Base-by-base conservation (phyloP, 2,329 filamentous ascomycete species). In the Claviceps sp. region DNA sequence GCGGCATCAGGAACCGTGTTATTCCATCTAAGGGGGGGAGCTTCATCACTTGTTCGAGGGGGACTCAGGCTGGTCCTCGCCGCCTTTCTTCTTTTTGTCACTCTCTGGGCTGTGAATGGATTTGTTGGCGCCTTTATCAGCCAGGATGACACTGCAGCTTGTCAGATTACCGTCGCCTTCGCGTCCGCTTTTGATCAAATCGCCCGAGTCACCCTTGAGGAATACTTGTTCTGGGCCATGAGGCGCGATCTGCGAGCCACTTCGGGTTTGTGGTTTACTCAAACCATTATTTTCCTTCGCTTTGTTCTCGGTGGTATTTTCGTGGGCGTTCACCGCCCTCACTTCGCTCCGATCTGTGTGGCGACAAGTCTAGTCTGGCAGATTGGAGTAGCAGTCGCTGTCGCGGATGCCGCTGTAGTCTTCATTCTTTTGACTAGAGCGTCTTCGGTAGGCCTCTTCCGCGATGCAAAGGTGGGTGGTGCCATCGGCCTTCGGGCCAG, bases 21-120 rank as follows among this genome's bases (percentile, higher is more conserved):
- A 63, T 67, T 75, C 58, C 65, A 70, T 55, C 68, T 71, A 55
- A 74, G 67, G 60, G 71, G 72, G 57, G 68, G 76, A 68, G 68
- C 71, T 61, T 70, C 69, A 54, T 65, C 72, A 42, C 64, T 78
- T 54, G 70, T 77, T 61, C 71, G 74, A 65, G 75, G 80, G 67
- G 74, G 76, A 68, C 72, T 74, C 76, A 80, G 78, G 77, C 78
- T 81, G 77, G 77, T 73, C 76, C 77, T 81, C 76, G 66, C 73
- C 60, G 64, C 68, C 57, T 80, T 80, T 62, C 70, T 80, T 60
- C 55, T 71, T 26, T 68, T 71, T 53, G 69, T 75, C 34, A 70
- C 71, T 57, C 66, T 77, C 48, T 82, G 78, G 78, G 76, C 76
- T 47, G 64, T 75, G 42, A 62, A 70, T 55, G 72, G 71, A 52